These are phyloP conservation scores for Wallacemonas sp. DNA, from an alignment of 208 protist genomes.

Conservation along the genomic window DNA sequence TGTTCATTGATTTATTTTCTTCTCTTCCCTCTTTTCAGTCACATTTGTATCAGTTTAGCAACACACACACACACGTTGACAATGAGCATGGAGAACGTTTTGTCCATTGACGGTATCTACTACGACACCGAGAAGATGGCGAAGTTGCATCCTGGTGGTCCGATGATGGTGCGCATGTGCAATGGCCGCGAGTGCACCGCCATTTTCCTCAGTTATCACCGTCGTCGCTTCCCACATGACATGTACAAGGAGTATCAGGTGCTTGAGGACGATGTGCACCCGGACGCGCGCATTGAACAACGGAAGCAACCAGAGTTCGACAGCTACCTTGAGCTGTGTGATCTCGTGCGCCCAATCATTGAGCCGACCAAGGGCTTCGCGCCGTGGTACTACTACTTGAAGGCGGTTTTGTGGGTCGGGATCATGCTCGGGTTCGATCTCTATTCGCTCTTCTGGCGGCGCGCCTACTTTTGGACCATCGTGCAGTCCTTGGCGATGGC, in stretches of 20 bases:
- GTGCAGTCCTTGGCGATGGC: conserved; percentile 77
- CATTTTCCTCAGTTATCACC: conserved; percentile 76
- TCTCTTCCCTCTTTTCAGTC: too few species aligned
- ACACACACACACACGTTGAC: too few species aligned
- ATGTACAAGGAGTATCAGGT: conserved; percentile 63
- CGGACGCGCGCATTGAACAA: conserved; percentile 38
- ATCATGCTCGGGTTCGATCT: conserved; percentile 64
- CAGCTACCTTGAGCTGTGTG: conserved; percentile 65
- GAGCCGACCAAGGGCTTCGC: conserved; percentile 66
- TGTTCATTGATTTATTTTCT: too few species aligned
- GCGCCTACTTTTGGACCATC: conserved; percentile 51
- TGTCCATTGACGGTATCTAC: conserved; percentile 78
- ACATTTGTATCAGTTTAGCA: too few species aligned
- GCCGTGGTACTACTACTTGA: conserved; percentile 77
- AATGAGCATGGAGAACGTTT: conserved; percentile 38
- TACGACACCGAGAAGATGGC: conserved; percentile 75
- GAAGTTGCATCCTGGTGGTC: conserved; percentile 57
- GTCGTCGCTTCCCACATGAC: conserved; percentile 72
- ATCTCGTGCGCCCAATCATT: conserved; percentile 51
- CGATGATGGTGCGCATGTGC: conserved; percentile 71
- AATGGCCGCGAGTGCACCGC: conserved; percentile 73
- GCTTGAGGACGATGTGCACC: conserved; percentile 40
- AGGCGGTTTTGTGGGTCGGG: conserved; percentile 47
- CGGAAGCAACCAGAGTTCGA: conserved; percentile 54
- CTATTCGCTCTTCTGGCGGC: conserved; percentile 61